A percentile compares a stretch with the other conserved stretches of the same genome.
phyloP scores from a whole-genome alignment of 441 rosid genomes.

The Erodium texanum region DNA sequence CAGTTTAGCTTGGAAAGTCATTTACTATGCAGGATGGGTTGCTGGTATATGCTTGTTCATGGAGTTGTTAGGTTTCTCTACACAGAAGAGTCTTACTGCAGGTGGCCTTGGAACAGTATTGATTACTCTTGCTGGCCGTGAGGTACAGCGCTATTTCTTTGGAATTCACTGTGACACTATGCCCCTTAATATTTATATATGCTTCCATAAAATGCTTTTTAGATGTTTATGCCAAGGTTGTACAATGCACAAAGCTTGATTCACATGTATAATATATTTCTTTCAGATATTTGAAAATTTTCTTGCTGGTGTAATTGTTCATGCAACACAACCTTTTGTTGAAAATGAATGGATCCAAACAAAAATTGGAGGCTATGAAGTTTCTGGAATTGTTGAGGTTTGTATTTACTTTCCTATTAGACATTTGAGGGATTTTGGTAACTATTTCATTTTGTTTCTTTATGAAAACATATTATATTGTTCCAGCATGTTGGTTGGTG shows the following conservation, averaged over 20 bases:
- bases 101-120: conserved; percentile 76
- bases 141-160: conserved; percentile 31
- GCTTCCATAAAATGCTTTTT: not conserved
- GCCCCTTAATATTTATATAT: not conserved
- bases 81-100: conserved; percentile 67
- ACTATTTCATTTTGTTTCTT: conserved; percentile 3
- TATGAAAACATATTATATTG: conserved; percentile 11
- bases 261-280: conserved; percentile 7
- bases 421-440: conserved; percentile 3
- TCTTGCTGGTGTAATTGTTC: conserved; percentile 65
- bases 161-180: conserved; percentile 8
- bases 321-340: conserved; percentile 64
- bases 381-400: conserved; percentile 80
- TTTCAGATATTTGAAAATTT: conserved; percentile 66
- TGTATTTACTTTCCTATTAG: conserved; percentile 9
- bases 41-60: conserved; percentile 63
- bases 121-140: conserved; percentile 77
- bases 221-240: conserved; percentile 4
- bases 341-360: conserved; percentile 67
- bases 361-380: conserved; percentile 61
- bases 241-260: conserved; percentile 12
- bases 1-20: conserved; percentile 58
- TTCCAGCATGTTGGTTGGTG: conserved; percentile 72
- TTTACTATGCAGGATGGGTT: conserved; percentile 60
- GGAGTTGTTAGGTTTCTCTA: conserved; percentile 65